These are phyloP conservation scores for Tulasnella calospora DNA, from an alignment of 768 basidiomycete genomes.

Conservation along the genomic window DNA sequence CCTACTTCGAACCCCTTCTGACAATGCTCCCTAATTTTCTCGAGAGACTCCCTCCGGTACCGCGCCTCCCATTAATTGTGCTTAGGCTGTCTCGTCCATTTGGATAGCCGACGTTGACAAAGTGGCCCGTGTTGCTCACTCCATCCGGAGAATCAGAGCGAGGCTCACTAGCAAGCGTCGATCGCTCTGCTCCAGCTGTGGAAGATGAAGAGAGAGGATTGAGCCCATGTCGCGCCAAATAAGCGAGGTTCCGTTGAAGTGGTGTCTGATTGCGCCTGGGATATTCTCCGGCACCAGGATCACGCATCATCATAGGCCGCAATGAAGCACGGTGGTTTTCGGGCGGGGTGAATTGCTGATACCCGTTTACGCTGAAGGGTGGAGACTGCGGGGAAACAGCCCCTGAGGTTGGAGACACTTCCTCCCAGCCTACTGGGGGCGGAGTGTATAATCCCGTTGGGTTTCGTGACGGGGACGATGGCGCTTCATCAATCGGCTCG, in stretches of 20 bases:
- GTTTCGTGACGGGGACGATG: not conserved
- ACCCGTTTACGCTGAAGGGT: conserved; percentile 2
- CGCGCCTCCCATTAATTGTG: not conserved
- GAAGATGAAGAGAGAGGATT: conserved; percentile 75
- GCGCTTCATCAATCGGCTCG: conserved; percentile 15
- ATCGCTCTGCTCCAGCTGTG: conserved; percentile 42
- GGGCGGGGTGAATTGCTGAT: not conserved
- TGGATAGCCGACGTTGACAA: conserved; percentile 6
- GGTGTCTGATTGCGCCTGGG: conserved; percentile 42
- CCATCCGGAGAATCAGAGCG: conserved; percentile 24
- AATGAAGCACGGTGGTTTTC: conserved; percentile 3
- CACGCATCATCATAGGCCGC: not conserved
- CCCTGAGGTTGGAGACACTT: not conserved
- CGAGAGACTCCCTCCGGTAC: not conserved
- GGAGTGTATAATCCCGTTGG: not conserved
- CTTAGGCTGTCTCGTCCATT: not conserved
- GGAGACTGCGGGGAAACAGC: conserved; percentile 4
- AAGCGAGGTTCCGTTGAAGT: conserved; percentile 72
- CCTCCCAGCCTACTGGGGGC: conserved; percentile 1
- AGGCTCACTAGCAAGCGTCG: conserved; percentile 21
- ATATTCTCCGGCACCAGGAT: not conserved
- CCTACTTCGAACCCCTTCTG: not conserved
- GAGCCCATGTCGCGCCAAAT: conserved; percentile 77
- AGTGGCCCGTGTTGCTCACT: conserved; percentile 4
- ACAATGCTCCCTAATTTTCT: conserved; percentile 19